Evolutionary conservation across 805 yeast genomes (phyloP).

Genomic region (Ogataea pini): DNA sequence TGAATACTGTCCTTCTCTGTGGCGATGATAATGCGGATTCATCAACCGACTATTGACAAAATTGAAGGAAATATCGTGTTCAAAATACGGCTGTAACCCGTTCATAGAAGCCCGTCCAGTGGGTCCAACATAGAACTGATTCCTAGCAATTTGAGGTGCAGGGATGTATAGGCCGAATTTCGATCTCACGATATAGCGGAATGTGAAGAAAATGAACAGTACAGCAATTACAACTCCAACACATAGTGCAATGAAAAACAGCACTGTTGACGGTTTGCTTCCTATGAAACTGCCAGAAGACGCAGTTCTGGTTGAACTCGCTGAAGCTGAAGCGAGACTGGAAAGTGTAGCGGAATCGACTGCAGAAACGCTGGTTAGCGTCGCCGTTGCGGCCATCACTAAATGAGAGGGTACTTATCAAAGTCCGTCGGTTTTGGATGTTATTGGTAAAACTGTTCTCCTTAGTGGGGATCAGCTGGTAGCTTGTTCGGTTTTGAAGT

Average conservation of each 20-base stretch:
- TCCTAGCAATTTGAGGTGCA: conserved; percentile 30
- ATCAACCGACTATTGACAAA: conserved; percentile 12
- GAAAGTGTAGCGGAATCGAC: background rate
- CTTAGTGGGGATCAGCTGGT: too few species aligned
- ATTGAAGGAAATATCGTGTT: conserved; percentile 20
- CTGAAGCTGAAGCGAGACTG: conserved; percentile 4
- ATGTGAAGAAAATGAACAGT: conserved; percentile 58
- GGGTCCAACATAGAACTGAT: conserved; percentile 28
- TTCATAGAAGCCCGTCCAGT: conserved; percentile 29
- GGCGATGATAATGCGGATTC: conserved; percentile 8
- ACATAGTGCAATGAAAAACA: conserved; percentile 63
- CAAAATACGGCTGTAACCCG: conserved; percentile 28
- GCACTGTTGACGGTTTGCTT: conserved; percentile 59
- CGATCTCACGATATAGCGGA: conserved; percentile 59
- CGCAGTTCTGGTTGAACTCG: conserved; percentile 6
- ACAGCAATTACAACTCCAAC: conserved; percentile 60
- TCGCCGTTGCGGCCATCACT: background rate
- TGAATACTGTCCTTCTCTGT: conserved; percentile 41
- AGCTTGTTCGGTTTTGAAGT: too few species aligned
- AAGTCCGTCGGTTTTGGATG: background rate
- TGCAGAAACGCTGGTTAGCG: background rate
- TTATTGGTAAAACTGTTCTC: too few species aligned
- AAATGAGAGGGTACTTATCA: too few species aligned
- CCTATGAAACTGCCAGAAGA: conserved; percentile 30
- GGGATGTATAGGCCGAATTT: conserved; percentile 54